Base-by-base conservation (phyloP, 495 filamentous ascomycete genomes). In the Peziza echinospora region DNA sequence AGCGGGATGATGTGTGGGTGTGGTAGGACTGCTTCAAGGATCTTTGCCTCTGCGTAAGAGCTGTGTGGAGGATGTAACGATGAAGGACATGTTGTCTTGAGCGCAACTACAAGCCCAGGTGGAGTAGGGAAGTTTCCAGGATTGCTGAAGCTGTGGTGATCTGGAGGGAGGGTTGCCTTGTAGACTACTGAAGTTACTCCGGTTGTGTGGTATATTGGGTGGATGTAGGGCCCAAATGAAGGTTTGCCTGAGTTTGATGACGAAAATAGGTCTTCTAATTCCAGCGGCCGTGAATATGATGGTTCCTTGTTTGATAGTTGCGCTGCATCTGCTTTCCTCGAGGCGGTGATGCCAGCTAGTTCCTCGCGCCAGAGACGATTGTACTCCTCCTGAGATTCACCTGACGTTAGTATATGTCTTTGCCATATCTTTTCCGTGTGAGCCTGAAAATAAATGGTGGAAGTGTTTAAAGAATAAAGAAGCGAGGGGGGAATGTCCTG, bases 181-280 rank as follows among this genome's bases (percentile, higher is more conserved):
- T 87, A 96, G 42, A 99, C 76, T 26, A 72, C 72, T 22, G 89
- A 89, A 56, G 84, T 86, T 6, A 89, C 64, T 21, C 91, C 89
- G 47, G 75, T 74, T 45, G 67, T 71, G 53, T 82, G 62, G 60
- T 81, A 77, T 21, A 72, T 65, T 56, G 82, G 91, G 41, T 75
- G 67, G 21, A 55, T 57, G 59, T 87, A 93, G 24, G 61, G 62
- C 5, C 89, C 89, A 53, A 94, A 78, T 7, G 58, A 57, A 43
- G 41, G 26, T 8, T 34, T 34, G 8, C 8, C n/a, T 8, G 26
- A 34, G 26, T 8, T 8, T 8, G 26, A n/a, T 8, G 26, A 8
- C 8, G 26, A 34, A 8, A n/a, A n/a, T 34, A n/a, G 26, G 8
- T 34, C 8, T 34, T 8, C 26, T 8, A 34, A 34, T 8, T 8